Evolutionary conservation across 2,329 filamentous ascomycete species (phyloP).

Genomic region (Chaetomiaceae sp.): DNA sequence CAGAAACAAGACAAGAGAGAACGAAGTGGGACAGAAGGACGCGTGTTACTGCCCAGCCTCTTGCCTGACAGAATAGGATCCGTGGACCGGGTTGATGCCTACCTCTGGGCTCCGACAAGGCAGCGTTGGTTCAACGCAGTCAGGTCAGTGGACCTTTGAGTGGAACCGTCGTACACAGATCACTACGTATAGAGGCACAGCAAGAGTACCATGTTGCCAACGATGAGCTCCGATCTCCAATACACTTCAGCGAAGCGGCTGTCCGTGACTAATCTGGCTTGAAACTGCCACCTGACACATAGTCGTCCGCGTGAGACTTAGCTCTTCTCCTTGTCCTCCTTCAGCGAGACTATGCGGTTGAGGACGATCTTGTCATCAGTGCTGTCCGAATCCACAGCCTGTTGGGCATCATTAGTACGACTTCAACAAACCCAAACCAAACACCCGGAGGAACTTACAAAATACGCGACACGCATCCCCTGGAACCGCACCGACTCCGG

Average conservation of each 20-base stretch:
- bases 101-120: background rate
- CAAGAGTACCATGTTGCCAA: too few species aligned
- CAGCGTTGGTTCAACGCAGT: too few species aligned
- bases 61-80: background rate
- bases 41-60: background rate
- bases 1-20: too few species aligned
- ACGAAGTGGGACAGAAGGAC: background rate
- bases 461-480: conserved; percentile 83
- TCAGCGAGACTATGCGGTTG: conserved; percentile 87
- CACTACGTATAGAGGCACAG: too few species aligned
- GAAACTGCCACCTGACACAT: background rate
- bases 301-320: background rate
- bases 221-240: too few species aligned
- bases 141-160: too few species aligned
- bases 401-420: background rate
- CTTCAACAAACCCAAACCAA: background rate
- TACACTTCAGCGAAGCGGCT: background rate
- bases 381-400: conserved; percentile 73
- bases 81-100: background rate
- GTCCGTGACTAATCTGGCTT: background rate
- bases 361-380: conserved; percentile 76
- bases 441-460: conserved; percentile 44
- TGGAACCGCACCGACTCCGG: conserved; percentile 83
- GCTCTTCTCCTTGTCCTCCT: conserved; percentile 75
- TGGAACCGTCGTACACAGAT: too few species aligned